phyloP scores from a whole-genome alignment of 768 basidiomycete genomes.

The Leccinum longicurvipes region DNA sequence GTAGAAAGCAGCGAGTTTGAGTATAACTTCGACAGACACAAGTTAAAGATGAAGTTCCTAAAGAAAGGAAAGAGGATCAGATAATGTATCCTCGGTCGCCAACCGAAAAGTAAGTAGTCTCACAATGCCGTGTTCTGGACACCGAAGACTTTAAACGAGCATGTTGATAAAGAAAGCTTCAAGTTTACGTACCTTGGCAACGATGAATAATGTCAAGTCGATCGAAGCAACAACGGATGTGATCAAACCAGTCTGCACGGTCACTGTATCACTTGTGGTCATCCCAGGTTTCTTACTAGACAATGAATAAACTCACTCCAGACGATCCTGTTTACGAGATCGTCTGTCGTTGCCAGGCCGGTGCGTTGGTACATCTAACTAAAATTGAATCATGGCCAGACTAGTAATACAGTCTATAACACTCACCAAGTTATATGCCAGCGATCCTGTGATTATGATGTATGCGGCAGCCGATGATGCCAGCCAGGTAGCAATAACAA shows the following conservation, averaged over 20 bases:
- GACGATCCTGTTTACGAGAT: conserved; percentile 39
- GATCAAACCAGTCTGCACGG: conserved; percentile 30
- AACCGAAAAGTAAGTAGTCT: neutral
- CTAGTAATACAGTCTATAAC: neutral
- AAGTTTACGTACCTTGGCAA: conserved; percentile 10
- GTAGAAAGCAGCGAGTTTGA: conserved; percentile 23
- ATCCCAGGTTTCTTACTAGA: neutral
- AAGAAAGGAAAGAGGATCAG: neutral
- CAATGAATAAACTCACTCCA: conserved; percentile 24
- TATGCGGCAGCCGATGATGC: conserved; percentile 40
- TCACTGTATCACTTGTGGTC: conserved; percentile 15
- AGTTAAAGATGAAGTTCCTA: conserved; percentile 23
- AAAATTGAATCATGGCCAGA: neutral
- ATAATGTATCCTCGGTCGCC: neutral
- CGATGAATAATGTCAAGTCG: conserved; percentile 25
- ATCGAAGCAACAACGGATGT: conserved; percentile 12
- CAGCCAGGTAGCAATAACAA: conserved; percentile 40
- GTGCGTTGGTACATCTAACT: conserved; percentile 39
- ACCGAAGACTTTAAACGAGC: neutral
- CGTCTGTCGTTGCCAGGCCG: conserved; percentile 40
- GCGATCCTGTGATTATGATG: conserved; percentile 39
- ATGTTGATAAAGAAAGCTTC: neutral
- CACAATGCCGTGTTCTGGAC: conserved; percentile 8
- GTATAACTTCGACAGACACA: conserved; percentile 26
- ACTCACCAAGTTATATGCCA: conserved; percentile 43